Evolutionary conservation across 257 asterid species (phyloP).

Genomic region (Ophiorrhiza pumila): DNA sequence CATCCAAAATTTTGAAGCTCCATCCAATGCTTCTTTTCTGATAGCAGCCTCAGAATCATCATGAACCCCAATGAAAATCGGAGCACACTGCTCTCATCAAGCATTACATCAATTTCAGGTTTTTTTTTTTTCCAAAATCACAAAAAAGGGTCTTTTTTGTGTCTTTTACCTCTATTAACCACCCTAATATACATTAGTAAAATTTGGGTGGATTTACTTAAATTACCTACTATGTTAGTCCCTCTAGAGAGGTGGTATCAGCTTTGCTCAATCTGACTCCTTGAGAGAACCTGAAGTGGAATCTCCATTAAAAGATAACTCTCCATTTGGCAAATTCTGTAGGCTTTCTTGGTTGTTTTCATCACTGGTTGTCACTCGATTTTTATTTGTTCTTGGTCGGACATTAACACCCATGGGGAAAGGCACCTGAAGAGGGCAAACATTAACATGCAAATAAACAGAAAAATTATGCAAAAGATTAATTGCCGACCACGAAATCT

Average conservation of each 20-base stretch:
- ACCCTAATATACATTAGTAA: constrained; percentile 65
- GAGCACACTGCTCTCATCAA: constrained; percentile 36
- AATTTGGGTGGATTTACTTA: constrained; percentile 46
- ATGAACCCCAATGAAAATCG: constrained; percentile 24
- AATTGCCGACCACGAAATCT: too few relatives aligned
- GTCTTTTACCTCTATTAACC: constrained; percentile 35
- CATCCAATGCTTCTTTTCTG: constrained; percentile 39
- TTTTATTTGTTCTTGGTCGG: constrained; percentile 69
- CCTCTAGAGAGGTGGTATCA: constrained; percentile 35
- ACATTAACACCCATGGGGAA: constrained; percentile 93
- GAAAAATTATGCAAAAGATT: too few relatives aligned
- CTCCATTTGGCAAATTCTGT: constrained; percentile 41
- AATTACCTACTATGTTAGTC: constrained; percentile 60
- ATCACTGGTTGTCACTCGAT: constrained; percentile 50
- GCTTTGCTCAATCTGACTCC: constrained; percentile 62
- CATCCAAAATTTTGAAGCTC: constrained; percentile 80
- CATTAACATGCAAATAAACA: too few relatives aligned
- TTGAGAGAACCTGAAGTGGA: constrained; percentile 59
- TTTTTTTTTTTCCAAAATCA: constrained; percentile 28
- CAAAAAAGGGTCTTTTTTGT: constrained; percentile 27
- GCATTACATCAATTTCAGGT: constrained; percentile 35
- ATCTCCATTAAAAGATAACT: constrained; percentile 55
- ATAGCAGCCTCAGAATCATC: constrained; percentile 19
- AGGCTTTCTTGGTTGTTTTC: constrained; percentile 57
- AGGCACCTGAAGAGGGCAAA: constrained; percentile 64